Evolutionary conservation across 345 rosid genomes (phyloP), one percentile per base, ranked within the genome.

Genomic region (Viola odorata): DNA sequence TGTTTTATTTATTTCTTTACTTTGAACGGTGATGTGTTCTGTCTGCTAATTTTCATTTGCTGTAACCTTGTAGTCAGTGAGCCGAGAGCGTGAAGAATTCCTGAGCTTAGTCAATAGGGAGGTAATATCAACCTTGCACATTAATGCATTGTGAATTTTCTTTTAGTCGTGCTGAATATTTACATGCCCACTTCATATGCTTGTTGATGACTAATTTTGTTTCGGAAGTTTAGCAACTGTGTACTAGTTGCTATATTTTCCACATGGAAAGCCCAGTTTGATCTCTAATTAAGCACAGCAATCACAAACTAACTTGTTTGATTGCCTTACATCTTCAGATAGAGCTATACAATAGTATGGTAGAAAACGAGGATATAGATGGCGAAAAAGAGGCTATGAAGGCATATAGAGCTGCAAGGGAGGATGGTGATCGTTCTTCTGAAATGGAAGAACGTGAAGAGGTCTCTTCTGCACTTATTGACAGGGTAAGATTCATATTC

Each of bases 71-170:
- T 82, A 92, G 97, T 94, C 92, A 23, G 99, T 94, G 37, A 83
- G 91, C 61, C 70, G 79, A 50, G 96, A 90, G 79, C 95, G 97
- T 6, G 96, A 94, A 66, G 97, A 86, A 62, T 90, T 94, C 79
- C 75, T 94, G 67, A 62, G 79, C 58, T 81, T 90, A 54, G 97
- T 94, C 63, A 84, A 85, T 69, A 86, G 90, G 78, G 97, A 94
- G 98, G 98, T 92, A n/a, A n/a, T n/a, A n/a, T n/a, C n/a, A n/a
- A n/a, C n/a, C n/a, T n/a, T n/a, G n/a, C n/a, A n/a, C n/a, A n/a
- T n/a, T n/a, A n/a, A n/a, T n/a, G n/a, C n/a, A n/a, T n/a, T n/a
- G n/a, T n/a, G n/a, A n/a, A n/a, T n/a, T n/a, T n/a, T n/a, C n/a
- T n/a, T n/a, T n/a, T n/a, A n/a, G n/a, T n/a, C n/a, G n/a, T n/a